Evolutionary conservation across 345 rosid genomes (phyloP).

Genomic region (Gossypium herbaceum): DNA sequence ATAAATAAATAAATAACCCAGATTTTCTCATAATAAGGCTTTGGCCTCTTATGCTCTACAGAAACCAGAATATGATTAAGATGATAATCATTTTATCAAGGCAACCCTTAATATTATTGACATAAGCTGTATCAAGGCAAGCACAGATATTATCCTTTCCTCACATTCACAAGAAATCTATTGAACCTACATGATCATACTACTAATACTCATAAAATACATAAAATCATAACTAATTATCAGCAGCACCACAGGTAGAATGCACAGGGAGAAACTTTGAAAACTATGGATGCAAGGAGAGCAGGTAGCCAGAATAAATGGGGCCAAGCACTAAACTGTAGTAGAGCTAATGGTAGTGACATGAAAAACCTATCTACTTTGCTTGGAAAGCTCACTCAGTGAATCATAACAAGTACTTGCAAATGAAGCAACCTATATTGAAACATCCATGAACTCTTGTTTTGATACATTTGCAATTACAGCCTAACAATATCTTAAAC

Average conservation of each 20-base stretch:
- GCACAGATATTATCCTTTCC: background rate
- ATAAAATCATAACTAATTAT: background rate
- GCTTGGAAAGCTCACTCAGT: background rate
- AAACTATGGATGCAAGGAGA: background rate
- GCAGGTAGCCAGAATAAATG: background rate
- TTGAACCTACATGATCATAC: background rate
- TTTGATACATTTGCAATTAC: too few relatives aligned
- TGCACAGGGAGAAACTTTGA: background rate
- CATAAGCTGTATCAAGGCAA: background rate
- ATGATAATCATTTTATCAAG: background rate
- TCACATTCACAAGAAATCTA: background rate
- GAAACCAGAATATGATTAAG: background rate
- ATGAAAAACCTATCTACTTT: background rate
- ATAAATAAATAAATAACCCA: background rate
- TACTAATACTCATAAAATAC: background rate
- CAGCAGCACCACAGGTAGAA: background rate
- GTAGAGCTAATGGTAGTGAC: background rate
- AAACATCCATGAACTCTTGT: too few relatives aligned
- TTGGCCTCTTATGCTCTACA: background rate
- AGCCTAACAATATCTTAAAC: too few relatives aligned
- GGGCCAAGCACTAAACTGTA: background rate
- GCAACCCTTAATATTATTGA: background rate
- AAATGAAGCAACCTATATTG: background rate
- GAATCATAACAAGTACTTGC: background rate
- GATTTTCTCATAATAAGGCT: background rate